Percentiles rank a stretch among this genome's conserved stretches.
phyloP scores from a whole-genome alignment of 176 grass and related monocot species.

The Microstegium vimineum region DNA sequence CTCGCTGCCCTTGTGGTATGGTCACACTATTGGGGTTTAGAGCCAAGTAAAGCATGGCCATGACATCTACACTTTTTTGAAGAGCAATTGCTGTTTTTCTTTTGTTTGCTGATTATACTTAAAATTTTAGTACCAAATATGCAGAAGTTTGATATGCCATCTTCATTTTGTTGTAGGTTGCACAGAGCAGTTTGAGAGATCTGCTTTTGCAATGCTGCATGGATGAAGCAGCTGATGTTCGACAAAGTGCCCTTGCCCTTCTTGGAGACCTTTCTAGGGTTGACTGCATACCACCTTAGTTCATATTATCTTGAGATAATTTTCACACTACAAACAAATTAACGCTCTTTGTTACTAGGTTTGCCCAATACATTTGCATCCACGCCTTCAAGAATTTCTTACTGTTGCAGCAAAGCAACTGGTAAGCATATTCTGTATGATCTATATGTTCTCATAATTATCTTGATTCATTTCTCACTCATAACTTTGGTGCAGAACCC shows the following conservation, averaged over 20 bases:
- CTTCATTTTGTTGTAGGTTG: slow-evolving; percentile 58
- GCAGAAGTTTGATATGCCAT: slow-evolving; percentile 9
- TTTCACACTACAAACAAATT: background rate
- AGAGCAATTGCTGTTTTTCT: background rate
- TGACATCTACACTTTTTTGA: background rate
- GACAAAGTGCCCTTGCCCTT: slow-evolving; percentile 91
- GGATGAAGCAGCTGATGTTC: slow-evolving; percentile 86
- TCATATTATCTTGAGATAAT: background rate
- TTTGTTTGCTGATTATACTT: slow-evolving; percentile 6
- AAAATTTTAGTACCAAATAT: slow-evolving; percentile 10
- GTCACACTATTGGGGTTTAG: background rate
- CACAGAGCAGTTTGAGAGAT: slow-evolving; percentile 77
- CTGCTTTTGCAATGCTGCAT: slow-evolving; percentile 92
- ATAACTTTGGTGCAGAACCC: slow-evolving; percentile 52
- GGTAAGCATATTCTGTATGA: slow-evolving; percentile 38
- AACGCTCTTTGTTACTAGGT: slow-evolving; percentile 49
- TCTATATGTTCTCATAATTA: background rate
- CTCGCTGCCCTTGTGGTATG: background rate
- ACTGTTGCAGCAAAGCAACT: slow-evolving; percentile 91
- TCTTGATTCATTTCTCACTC: slow-evolving; percentile 21
- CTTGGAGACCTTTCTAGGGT: slow-evolving; percentile 96
- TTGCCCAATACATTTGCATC: slow-evolving; percentile 85
- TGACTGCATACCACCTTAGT: slow-evolving; percentile 26
- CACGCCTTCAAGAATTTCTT: slow-evolving; percentile 78
- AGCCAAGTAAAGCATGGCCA: background rate